These are phyloP conservation scores for Hordeum marinum DNA, from an alignment of 176 grass and related monocot species.

Conservation along the genomic window DNA sequence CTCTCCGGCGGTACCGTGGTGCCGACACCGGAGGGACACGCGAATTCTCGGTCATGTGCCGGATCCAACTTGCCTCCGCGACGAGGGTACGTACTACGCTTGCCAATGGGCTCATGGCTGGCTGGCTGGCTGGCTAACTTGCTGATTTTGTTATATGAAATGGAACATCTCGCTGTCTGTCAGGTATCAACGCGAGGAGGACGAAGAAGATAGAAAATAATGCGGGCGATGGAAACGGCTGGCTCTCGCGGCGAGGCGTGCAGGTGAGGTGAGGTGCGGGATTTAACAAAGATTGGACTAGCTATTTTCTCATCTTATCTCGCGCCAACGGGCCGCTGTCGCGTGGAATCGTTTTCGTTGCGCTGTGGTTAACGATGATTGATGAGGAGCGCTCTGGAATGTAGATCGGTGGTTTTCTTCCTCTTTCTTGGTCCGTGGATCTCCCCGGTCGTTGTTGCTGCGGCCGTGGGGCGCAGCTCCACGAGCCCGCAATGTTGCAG, in stretches of 20 bases:
- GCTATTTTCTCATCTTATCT: background rate
- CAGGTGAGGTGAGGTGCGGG: background rate
- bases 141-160: background rate
- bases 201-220: no score
- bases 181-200: background rate
- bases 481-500: background rate
- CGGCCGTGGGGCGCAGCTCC: background rate
- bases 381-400: background rate
- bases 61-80: slow-evolving; percentile 1
- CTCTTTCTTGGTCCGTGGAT: background rate
- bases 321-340: background rate
- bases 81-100: background rate
- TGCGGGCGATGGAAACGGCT: background rate
- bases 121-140: background rate
- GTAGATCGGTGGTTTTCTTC: background rate
- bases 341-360: background rate
- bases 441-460: background rate
- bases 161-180: background rate
- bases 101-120: background rate
- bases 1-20: background rate
- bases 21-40: slow-evolving; percentile 30
- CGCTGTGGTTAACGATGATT: background rate
- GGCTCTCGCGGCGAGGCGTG: slow-evolving; percentile 8
- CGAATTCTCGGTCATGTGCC: slow-evolving; percentile 18
- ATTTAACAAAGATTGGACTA: slow-evolving; percentile 35